Evolutionary conservation across 768 basidiomycete genomes (phyloP).

Genomic region (Floccularia luteovirens): DNA sequence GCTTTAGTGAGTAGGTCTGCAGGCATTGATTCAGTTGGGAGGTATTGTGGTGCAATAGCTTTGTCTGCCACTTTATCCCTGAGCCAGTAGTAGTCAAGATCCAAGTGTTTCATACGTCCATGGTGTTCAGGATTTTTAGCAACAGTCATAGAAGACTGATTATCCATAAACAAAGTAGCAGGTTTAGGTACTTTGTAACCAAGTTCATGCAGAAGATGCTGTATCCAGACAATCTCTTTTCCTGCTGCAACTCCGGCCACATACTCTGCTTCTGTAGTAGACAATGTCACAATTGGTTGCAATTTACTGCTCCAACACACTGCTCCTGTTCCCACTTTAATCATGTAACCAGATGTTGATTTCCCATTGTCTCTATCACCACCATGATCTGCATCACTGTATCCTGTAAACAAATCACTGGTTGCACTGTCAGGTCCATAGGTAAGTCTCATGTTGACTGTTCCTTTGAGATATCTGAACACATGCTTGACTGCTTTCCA

Average conservation of each 20-base stretch:
- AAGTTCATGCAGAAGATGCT: neutral
- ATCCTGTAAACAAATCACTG: conserved; percentile 5
- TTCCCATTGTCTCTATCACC: conserved; percentile 20
- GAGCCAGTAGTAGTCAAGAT: conserved; percentile 5
- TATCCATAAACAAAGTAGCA: conserved; percentile 4
- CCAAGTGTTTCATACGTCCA: conserved; percentile 7
- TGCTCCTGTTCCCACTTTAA: conserved; percentile 22
- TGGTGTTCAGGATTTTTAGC: conserved; percentile 9
- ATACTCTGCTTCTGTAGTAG: conserved; percentile 3
- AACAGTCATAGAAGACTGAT: conserved; percentile 6
- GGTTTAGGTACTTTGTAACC: neutral
- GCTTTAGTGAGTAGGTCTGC: conserved; percentile 5
- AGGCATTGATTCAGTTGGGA: conserved; percentile 4
- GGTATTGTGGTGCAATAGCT: neutral
- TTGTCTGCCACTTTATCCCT: conserved; percentile 2
- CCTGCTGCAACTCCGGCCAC: neutral
- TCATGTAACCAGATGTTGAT: conserved; percentile 27
- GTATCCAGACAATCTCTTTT: neutral
- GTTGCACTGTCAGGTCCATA: neutral
- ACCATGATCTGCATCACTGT: conserved; percentile 19
- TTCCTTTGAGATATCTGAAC: conserved; percentile 27
- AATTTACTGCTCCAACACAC: neutral
- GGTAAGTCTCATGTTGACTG: conserved; percentile 13
- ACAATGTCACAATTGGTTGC: neutral
- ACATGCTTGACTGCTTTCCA: conserved; percentile 28